Base-by-base conservation (phyloP, 176 grass and related monocot species). In the Phyllostachys edulis region DNA sequence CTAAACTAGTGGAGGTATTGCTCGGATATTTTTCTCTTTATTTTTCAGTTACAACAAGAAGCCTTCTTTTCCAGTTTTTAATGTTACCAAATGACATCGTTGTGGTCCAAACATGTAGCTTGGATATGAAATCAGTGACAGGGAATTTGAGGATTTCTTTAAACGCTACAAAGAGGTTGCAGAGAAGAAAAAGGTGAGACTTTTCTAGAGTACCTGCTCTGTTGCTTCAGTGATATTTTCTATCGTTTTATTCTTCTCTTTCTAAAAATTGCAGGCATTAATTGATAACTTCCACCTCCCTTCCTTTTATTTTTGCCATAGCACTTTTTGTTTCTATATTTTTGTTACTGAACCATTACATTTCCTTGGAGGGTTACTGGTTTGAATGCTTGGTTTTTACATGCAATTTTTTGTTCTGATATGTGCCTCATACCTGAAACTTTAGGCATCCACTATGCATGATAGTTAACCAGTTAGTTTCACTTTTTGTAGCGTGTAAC, bases 81-180 rank as follows among this genome's bases (percentile, higher is more conserved):
- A 50, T 29, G 18, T 72, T 88, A 5, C n/a, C 49, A 23, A 74
- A 74, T 83, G 34, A 75, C 39, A 68, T 65, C 38, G 5, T 88
- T n/a, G 18, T 55, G 39, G 52, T 78, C 41, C 67, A n/a, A 75
- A 73, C 13, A 6, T 78, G 78, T 80, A 99, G 93, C 91, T 96
- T 71, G 96, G 96, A 74, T 99, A 96, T 90, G 90, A 96, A 39
- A 89, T 99, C 69, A 79, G 55, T 80, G 96, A 92, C 26, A 90
- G 94, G 81, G 96, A 99, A 90, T 88, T 99, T 64, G 87, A 94
- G 75, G 96, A 96, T 84, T 93, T 96, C 67, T 99, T 99, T 87
- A 99, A 89, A 80, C 96, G 93, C 68, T 99, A 96, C 81, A 99
- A 99, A 87, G 96, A 96, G 78, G 93, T 99, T 42, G 96, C 96